phyloP scores from a whole-genome alignment of 257 asterid genomes.

The Nicotiana knightiana region DNA sequence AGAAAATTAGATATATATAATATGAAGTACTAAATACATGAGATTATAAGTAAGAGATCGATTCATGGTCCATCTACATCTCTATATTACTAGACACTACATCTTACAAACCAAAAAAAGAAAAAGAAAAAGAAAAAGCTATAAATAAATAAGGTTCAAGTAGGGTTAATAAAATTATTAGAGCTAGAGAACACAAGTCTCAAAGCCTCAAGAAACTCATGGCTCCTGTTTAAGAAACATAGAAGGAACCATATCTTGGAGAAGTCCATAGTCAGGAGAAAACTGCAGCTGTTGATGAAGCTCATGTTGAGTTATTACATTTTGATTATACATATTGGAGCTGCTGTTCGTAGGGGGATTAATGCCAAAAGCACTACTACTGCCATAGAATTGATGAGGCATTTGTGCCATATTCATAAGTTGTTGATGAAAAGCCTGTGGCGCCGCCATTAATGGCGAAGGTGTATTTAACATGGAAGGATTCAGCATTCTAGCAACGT shows the following conservation, averaged over 20 bases:
- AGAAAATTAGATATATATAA: slow-evolving; percentile 8
- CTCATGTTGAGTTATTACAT: slow-evolving; percentile 7
- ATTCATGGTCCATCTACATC: not conserved
- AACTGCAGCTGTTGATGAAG: slow-evolving; percentile 21
- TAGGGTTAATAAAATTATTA: not conserved
- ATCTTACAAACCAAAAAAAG: not conserved
- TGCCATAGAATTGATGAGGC: not conserved
- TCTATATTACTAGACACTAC: not conserved
- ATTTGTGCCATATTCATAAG: slow-evolving; percentile 12
- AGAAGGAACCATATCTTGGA: slow-evolving; percentile 35
- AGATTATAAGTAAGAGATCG: not conserved
- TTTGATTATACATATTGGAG: slow-evolving; percentile 20
- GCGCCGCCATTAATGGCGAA: slow-evolving; percentile 2
- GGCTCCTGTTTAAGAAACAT: slow-evolving; percentile 33
- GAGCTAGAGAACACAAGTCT: not conserved
- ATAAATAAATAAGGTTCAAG: slow-evolving; percentile 3
- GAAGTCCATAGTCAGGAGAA: slow-evolving; percentile 28
- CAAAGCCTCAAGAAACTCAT: slow-evolving; percentile 1
- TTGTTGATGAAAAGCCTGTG: slow-evolving; percentile 34
- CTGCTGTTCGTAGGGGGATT: not conserved
- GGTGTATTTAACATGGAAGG: slow-evolving; percentile 41
- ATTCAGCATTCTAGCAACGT: slow-evolving; percentile 52
- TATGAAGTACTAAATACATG: not conserved
- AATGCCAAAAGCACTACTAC: not conserved
- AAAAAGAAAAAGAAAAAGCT: not conserved